These are phyloP conservation scores for Auricularia sp. DNA, from an alignment of 768 basidiomycete genomes.

Conservation along the genomic window DNA sequence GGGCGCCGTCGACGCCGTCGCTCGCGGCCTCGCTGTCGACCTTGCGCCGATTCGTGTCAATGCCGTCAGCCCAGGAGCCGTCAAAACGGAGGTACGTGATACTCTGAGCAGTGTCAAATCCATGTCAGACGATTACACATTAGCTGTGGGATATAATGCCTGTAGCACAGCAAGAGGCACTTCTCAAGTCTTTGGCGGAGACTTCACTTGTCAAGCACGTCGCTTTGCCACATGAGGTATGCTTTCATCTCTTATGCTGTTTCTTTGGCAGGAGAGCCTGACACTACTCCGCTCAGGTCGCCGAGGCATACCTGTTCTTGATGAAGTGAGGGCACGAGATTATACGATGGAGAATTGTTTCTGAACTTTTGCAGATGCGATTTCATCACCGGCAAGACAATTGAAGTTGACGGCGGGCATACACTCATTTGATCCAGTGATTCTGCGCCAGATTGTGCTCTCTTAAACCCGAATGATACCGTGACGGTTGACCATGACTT, in stretches of 20 bases:
- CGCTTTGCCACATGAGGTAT: slow-evolving; percentile 8
- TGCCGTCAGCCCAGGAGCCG: slow-evolving; percentile 4
- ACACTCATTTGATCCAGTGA: too few relatives aligned
- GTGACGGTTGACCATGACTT: too few relatives aligned
- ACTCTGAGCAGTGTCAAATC: too few relatives aligned
- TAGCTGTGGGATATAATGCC: slow-evolving; percentile 10
- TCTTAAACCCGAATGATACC: too few relatives aligned
- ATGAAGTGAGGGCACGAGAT: slow-evolving; percentile 10
- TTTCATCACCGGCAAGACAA: not conserved
- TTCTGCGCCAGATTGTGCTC: too few relatives aligned
- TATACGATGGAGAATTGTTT: not conserved
- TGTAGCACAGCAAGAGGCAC: not conserved
- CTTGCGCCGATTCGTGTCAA: slow-evolving; percentile 10
- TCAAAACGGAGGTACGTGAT: too few relatives aligned
- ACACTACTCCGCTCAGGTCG: slow-evolving; percentile 6
- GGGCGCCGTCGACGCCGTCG: slow-evolving; percentile 7
- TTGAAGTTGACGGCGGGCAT: not conserved
- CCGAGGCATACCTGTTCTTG: slow-evolving; percentile 13
- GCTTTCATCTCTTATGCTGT: not conserved
- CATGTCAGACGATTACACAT: too few relatives aligned
- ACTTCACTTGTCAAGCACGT: slow-evolving; percentile 8
- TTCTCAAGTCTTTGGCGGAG: slow-evolving; percentile 1
- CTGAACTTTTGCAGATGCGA: not conserved
- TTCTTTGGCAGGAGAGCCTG: not conserved
- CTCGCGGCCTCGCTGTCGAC: slow-evolving; percentile 8